These are phyloP conservation scores for Vigna radiata DNA, from an alignment of 306 rosid species.

Conservation along the genomic window DNA sequence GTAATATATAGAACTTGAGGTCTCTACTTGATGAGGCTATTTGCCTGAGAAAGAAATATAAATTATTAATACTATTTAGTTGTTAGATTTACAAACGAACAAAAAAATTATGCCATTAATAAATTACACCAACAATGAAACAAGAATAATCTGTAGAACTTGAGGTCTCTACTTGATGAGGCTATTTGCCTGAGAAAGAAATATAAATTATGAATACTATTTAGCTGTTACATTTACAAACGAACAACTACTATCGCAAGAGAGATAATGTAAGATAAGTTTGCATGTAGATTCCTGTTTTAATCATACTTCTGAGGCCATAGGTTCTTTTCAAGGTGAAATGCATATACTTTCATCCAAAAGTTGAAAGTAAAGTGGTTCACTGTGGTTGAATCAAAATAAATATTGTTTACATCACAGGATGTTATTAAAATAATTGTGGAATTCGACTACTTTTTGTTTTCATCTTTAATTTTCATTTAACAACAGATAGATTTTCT, in stretches of 20 bases:
- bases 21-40: conserved; percentile 28
- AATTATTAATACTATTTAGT: conserved; percentile 1
- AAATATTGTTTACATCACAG: not conserved
- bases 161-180: conserved; percentile 32
- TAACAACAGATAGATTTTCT: not conserved
- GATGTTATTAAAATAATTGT: conserved; percentile 11
- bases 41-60: conserved; percentile 16
- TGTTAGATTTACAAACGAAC: conserved; percentile 22
- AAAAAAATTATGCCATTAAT: not conserved
- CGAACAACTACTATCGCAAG: conserved; percentile 11
- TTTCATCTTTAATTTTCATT: not conserved
- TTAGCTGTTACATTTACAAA: conserved; percentile 24
- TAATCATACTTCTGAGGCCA: not conserved
- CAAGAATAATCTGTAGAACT: conserved; percentile 5
- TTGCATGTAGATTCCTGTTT: not conserved
- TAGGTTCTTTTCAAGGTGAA: not conserved
- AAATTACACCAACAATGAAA: not conserved
- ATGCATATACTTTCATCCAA: not conserved
- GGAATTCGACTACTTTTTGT: conserved; percentile 4
- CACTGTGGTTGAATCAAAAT: conserved; percentile 10
- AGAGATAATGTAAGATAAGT: conserved; percentile 1
- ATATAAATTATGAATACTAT: conserved; percentile 1
- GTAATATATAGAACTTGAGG: conserved; percentile 11
- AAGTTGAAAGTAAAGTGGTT: not conserved
- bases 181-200: conserved; percentile 9